Conservation (phyloP, 2,329 filamentous ascomycete species). For the Myrmaecium sp. region DNA sequence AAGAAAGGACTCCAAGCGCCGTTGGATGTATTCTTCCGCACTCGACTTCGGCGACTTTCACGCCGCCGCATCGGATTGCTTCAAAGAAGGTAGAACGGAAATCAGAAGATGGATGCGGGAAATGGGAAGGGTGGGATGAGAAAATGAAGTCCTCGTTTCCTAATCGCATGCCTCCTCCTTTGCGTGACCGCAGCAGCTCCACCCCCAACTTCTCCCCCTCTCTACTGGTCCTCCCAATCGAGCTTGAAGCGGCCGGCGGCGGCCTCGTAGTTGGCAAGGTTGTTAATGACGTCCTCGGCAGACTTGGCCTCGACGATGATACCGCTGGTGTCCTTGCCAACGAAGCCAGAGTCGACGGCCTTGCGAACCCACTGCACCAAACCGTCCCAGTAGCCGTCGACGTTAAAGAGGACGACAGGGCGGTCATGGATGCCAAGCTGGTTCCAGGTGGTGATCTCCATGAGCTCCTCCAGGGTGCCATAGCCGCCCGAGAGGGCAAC, state of each 20-base stretch:
- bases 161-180: too few species aligned
- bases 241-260: conserved; percentile 62
- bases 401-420: conserved; percentile 68
- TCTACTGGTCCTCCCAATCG: conserved; percentile 51
- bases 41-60: too few species aligned
- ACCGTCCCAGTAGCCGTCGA: conserved; percentile 85
- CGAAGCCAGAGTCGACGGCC: conserved; percentile 61
- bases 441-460: conserved; percentile 87
- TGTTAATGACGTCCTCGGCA: conserved; percentile 53
- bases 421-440: conserved; percentile 80
- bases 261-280: conserved; percentile 57
- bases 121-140: too few species aligned
- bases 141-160: too few species aligned
- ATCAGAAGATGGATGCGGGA: too few species aligned
- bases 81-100: too few species aligned
- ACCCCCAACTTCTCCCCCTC: too few species aligned
- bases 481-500: conserved; percentile 79
- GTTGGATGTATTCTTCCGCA: too few species aligned
- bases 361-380: conserved; percentile 66
- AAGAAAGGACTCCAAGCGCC: too few species aligned
- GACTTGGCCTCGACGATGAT: conserved; percentile 66
- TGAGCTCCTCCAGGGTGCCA: conserved; percentile 90
- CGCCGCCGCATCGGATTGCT: too few species aligned
- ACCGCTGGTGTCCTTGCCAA: conserved; percentile 48
- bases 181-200: too few species aligned